Evolutionary conservation across 2,329 filamentous ascomycete genomes (phyloP).

Genomic region (Colletotrichum sp.): DNA sequence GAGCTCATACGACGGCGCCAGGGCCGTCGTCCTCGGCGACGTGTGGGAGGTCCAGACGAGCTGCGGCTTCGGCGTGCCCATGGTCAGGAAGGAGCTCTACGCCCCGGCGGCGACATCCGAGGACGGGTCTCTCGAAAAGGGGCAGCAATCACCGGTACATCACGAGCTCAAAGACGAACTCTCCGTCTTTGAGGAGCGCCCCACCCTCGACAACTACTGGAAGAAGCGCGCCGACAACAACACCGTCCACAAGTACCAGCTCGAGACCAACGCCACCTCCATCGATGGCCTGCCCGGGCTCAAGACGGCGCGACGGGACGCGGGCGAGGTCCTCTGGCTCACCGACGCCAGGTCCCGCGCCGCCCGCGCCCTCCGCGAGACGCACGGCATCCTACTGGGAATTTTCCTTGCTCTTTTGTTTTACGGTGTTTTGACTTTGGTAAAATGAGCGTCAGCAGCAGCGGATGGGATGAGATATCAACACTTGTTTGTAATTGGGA

Average conservation of each 20-base stretch:
- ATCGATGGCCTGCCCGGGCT: constrained; percentile 66
- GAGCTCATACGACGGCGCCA: constrained; percentile 49
- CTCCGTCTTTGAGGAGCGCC: constrained; percentile 55
- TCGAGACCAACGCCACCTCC: constrained; percentile 57
- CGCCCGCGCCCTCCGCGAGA: not conserved
- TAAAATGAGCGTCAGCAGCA: not conserved
- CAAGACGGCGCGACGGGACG: constrained; percentile 53
- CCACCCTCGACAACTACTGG: constrained; percentile 59
- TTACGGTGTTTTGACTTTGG: not conserved
- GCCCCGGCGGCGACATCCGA: constrained; percentile 24
- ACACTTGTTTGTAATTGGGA: not conserved
- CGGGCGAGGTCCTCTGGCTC: constrained; percentile 51
- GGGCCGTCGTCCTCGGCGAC: constrained; percentile 66
- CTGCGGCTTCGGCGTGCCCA: constrained; percentile 70
- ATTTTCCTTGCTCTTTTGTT: constrained; percentile 23
- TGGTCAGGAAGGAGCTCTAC: constrained; percentile 47
- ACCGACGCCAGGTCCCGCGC: constrained; percentile 35
- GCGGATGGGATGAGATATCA: not conserved
- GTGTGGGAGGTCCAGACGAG: constrained; percentile 71
- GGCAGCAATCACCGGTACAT: constrained; percentile 12
- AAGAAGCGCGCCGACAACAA: constrained; percentile 53
- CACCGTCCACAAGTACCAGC: constrained; percentile 59
- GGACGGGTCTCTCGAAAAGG: constrained; percentile 21
- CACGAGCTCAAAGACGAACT: constrained; percentile 31
- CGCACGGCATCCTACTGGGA: constrained; percentile 18